Base-by-base conservation (phyloP, 345 rosid species). In the Euphorbia lathyris region DNA sequence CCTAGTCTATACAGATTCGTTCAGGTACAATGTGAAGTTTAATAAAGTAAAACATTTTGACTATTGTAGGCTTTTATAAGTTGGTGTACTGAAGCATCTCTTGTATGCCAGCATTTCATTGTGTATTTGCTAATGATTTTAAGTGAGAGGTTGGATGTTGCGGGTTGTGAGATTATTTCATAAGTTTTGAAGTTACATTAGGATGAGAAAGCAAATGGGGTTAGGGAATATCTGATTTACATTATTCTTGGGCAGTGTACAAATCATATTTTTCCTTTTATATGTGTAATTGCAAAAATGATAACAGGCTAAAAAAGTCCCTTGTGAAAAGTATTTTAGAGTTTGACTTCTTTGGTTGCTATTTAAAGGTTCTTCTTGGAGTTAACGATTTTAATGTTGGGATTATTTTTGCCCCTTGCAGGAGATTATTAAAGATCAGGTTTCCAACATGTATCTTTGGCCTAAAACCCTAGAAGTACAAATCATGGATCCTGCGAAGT, bases 351-450 rank as follows among this genome's bases (percentile, higher is more conserved):
- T 56, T 40, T 42, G 55, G 56, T 58, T 11, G 43, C 53, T 22
- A 43, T 11, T 52, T 32, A 38, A n/a, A 56, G 9, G 60, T 20
- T 32, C 27, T 22, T 68, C 2, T 29, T 7, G 20, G 42, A 6
- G 47, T 66, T 65, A 16, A 9, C 76, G 61, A 67, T 50, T 74
- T 66, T 65, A 65, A 59, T 69, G 56, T 29, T 16, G 14, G 16
- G 29, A 42, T 34, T 11, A 26, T 11, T 52, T 60, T 60, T 66
- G 23, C 17, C 23, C 27, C 60, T 27, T 78, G 78, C 87, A 95
- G 99, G 99, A 95, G 80, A 81, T 84, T 66, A 90, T 95, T 68
- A 95, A 90, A 82, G 92, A 90, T 78, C 99, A 95, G 83, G 97
- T 92, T 72, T 95, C 92, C 0, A 90, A 84, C 81, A 90, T 95